Evolutionary conservation across 2,329 filamentous ascomycete genomes (phyloP), one percentile per base, ranked within the genome.

Genomic region (Xylariaceae sp.): DNA sequence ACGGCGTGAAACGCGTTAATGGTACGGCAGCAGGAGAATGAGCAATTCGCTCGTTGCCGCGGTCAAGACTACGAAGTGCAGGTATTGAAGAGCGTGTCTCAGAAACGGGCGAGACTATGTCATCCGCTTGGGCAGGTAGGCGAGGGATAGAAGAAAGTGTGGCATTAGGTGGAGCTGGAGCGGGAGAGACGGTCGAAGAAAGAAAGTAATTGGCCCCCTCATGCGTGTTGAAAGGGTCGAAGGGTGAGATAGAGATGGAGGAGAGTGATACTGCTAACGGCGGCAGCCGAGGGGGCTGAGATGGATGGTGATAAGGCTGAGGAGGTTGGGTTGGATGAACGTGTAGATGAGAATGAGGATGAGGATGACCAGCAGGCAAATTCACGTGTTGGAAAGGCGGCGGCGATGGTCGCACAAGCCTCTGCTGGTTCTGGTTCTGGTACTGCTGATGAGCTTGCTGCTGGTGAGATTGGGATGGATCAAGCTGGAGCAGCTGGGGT

Each of bases 41-140:
- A 41, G 52, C 28, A 29, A 36, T 36, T 21, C 29, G 28, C 23
- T 55, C 53, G 33, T 63, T 58, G 55, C 57, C 57, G 58, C 51
- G 57, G 23, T 58, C 51, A 31, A 62, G 28, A 40, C 52, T 54
- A 60, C 41, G 45, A 53, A 55, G 57, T 46, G 48, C 29, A 52
- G 62, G 58, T 34, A 61, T 63, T 29, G 58, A 60, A 12, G 67
- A 69, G 33, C 53, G 56, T 47, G 65, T 68, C 46, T 72, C 69
- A 28, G 71, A 74, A 26, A 73, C 58, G 28, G 74, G 69, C 31
- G 71, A 73, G 50, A 74, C 69, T 41, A 73, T 60, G 39, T 71
- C 69, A 47, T 68, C 60, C 39, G 62, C 40, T 16, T 58, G 64
- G 55, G 63, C 50, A 44, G 63, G 54, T 48, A 54, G 58, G 57